Conservation (phyloP, 768 basidiomycete genomes). For the Podaxis sp. region DNA sequence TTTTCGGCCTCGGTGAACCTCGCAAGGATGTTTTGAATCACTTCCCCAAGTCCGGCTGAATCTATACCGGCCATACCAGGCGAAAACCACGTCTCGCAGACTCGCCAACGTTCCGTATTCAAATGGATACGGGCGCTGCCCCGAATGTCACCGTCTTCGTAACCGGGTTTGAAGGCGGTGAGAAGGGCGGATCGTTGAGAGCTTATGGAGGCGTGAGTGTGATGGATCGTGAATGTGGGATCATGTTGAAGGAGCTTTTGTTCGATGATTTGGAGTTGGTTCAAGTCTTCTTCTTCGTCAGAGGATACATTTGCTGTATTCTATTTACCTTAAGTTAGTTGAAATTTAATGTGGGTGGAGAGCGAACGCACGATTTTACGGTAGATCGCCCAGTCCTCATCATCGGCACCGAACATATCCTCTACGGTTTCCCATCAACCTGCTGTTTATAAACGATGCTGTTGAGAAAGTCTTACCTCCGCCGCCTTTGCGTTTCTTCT, state of each 20-base stretch:
- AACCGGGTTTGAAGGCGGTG: constrained; percentile 79
- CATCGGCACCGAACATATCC: constrained; percentile 91
- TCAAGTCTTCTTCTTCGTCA: constrained; percentile 88
- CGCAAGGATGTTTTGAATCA: constrained; percentile 79
- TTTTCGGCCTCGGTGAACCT: constrained; percentile 71
- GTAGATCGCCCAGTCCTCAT: constrained; percentile 97
- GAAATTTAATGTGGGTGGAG: not conserved
- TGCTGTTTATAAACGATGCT: no score
- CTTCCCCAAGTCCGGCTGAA: constrained; percentile 91
- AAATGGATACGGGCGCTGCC: constrained; percentile 81
- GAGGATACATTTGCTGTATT: constrained; percentile 74
- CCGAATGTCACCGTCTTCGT: constrained; percentile 64
- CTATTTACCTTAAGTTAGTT: constrained; percentile 31
- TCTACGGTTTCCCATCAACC: constrained; percentile 35
- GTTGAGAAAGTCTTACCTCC: constrained; percentile 27
- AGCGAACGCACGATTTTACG: constrained; percentile 78
- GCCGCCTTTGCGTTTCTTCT: constrained; percentile 82
- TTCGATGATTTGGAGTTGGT: constrained; percentile 73
- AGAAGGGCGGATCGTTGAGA: constrained; percentile 83
- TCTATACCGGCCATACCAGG: constrained; percentile 95
- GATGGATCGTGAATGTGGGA: constrained; percentile 75
- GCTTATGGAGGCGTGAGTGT: constrained; percentile 79
- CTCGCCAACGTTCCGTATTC: constrained; percentile 87
- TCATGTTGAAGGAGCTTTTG: constrained; percentile 80
- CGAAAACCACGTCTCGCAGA: constrained; percentile 90